Evolutionary conservation across 2,329 filamentous ascomycete species (phyloP), one percentile per base, ranked within the genome.

Genomic region (Aspergillus japonicus): DNA sequence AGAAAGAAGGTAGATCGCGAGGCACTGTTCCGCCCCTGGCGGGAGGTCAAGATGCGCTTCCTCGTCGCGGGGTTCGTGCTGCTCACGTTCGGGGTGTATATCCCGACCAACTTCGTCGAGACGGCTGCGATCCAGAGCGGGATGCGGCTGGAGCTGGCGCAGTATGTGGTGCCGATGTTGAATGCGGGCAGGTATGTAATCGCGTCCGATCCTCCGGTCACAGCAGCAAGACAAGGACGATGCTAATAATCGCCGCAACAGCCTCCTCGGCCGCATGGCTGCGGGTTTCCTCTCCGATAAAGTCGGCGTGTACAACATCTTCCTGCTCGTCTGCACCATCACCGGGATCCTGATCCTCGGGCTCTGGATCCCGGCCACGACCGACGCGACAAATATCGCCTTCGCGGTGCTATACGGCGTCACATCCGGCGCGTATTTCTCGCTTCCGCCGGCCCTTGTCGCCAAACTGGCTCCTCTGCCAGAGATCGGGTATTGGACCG

Each of bases 41-140:
- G 31, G 4, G 58, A 60, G 35, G 6, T 33, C 2, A n/a, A 14
- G n/a, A 51, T 56, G 23, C 3, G 47, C 26, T 21, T 48, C 7
- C 19, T 54, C 14, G 24, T 50, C 1, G 11, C 26, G 0, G 58
- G 58, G 3, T 44, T 52, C 4, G 26, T 47, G 24, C n/a, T 56
- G 12, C 52, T 56, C 33, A 47, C 53, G 8, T 60, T 50, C 21
- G 58, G 58, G 24, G 60, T 67, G 2, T 64, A 66, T 14, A 58
- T 66, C 26, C 50, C 62, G 2, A 58, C 59, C n/a, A 62, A 68
- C 19, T 60, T 26, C 26, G 10, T 60, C 19, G 49, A 56, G 29
- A 42, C 44, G 3, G 26, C 54, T 24, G 58, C 58, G 2, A 42
- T 52, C 6, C 5, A 23, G 8, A 24, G 47, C n/a, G 58, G 58